Conservation (phyloP, 148 eudicot species). For the Fallopia convolvulus region DNA sequence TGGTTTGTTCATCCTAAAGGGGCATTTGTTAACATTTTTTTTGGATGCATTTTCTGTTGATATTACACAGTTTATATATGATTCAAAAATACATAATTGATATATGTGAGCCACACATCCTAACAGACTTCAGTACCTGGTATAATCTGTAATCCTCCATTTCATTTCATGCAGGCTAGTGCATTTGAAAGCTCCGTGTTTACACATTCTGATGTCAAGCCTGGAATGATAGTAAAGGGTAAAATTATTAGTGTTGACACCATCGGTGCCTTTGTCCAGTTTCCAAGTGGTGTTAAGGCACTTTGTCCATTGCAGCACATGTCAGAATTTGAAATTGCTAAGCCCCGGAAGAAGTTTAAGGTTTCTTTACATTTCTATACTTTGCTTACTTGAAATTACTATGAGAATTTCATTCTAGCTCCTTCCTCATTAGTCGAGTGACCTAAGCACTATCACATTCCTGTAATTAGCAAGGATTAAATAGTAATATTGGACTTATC, state of each 20-base stretch:
- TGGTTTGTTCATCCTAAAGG: not conserved
- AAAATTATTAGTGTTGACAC: conserved; percentile 59
- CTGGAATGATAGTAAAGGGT: conserved; percentile 94
- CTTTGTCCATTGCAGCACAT: conserved; percentile 93
- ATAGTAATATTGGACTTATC: not conserved
- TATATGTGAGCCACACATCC: not conserved
- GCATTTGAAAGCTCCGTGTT: conserved; percentile 91
- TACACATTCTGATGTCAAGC: conserved; percentile 95
- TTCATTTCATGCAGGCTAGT: conserved; percentile 51
- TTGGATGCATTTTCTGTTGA: not conserved
- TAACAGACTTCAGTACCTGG: not conserved
- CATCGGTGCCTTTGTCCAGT: conserved; percentile 70
- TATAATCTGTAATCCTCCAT: not conserved
- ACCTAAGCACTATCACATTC: not conserved
- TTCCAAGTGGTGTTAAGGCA: conserved; percentile 93
- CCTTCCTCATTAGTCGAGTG: not conserved
- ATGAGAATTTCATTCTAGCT: not conserved
- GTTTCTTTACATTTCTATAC: conserved; percentile 20
- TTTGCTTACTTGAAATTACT: not conserved
- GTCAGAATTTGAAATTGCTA: conserved; percentile 84
- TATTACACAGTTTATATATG: not conserved
- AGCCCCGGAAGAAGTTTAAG: conserved; percentile 90
- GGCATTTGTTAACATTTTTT: not conserved
- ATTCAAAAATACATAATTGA: not conserved
- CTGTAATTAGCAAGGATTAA: not conserved